These are phyloP conservation scores for Aspergillus chevalieri DNA, from an alignment of 2,329 filamentous ascomycete species.

Conservation along the genomic window DNA sequence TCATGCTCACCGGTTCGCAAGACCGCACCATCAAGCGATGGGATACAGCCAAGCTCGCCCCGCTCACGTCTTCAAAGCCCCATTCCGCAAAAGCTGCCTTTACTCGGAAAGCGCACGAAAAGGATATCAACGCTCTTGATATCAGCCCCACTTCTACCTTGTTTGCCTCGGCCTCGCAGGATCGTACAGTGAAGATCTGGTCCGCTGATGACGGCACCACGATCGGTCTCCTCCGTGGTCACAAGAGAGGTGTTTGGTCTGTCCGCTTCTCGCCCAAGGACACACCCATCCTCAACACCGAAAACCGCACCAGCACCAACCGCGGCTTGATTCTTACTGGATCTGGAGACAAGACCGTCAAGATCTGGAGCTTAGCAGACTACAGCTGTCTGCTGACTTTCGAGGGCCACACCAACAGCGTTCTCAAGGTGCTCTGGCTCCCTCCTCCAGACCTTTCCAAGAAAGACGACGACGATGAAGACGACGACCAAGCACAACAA, in stretches of 20 bases:
- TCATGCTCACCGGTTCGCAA: conserved; percentile 85
- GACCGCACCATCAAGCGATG: conserved; percentile 94
- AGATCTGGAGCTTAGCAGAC: conserved; percentile 87
- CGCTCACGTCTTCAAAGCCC: conserved; percentile 37
- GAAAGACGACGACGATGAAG: conserved; percentile 27
- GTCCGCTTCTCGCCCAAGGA: conserved; percentile 80
- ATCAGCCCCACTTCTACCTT: conserved; percentile 67
- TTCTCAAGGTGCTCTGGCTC: conserved; percentile 90
- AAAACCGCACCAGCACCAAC: conserved; percentile 62
- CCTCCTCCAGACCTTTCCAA: conserved; percentile 42
- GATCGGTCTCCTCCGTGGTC: conserved; percentile 82
- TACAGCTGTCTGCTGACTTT: conserved; percentile 91
- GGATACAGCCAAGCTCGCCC: conserved; percentile 64
- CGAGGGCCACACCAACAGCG: conserved; percentile 92
- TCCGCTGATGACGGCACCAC: conserved; percentile 83
- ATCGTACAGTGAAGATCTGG: conserved; percentile 96
- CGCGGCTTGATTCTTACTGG: conserved; percentile 83
- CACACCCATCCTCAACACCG: conserved; percentile 68
- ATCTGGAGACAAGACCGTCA: conserved; percentile 91
- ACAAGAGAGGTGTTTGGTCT: conserved; percentile 93
- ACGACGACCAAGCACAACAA: conserved; percentile 23
- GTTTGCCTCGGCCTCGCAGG: conserved; percentile 94
- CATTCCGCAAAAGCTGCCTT: conserved; percentile 56
- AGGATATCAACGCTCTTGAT: conserved; percentile 95
- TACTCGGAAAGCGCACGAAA: conserved; percentile 94